Conservation (phyloP, 2,329 filamentous ascomycete species). For the Fusarium duplospermum region DNA sequence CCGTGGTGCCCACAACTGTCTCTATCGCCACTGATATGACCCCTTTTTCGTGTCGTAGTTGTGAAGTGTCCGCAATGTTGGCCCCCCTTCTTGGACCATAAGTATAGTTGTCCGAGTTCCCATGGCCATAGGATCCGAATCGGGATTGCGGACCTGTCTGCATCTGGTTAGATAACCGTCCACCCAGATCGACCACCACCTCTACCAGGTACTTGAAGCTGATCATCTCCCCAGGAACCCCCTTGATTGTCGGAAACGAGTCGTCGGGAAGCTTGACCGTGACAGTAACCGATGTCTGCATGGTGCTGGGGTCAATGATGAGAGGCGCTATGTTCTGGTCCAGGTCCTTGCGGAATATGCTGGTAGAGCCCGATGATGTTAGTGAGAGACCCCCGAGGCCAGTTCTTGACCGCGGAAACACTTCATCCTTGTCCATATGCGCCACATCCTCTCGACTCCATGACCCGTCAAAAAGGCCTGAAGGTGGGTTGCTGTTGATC, state of each 20-base stretch:
- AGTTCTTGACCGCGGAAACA: constrained; percentile 87
- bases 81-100: constrained; percentile 55
- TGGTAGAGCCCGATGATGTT: constrained; percentile 86
- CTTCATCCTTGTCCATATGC: constrained; percentile 81
- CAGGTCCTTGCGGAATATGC: constrained; percentile 95
- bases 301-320: constrained; percentile 83
- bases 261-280: constrained; percentile 90
- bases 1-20: constrained; percentile 85
- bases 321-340: constrained; percentile 89
- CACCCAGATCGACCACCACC: constrained; percentile 91
- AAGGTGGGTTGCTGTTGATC: constrained; percentile 79
- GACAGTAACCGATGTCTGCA: constrained; percentile 84
- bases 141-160: constrained; percentile 68
- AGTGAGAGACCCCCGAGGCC: constrained; percentile 88
- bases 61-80: constrained; percentile 87
- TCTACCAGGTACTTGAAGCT: constrained; percentile 95
- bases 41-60: constrained; percentile 87
- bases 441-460: constrained; percentile 73
- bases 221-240: constrained; percentile 92
- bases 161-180: constrained; percentile 80
- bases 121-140: constrained; percentile 50
- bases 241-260: constrained; percentile 89
- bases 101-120: constrained; percentile 43
- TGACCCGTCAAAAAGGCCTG: constrained; percentile 60
- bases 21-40: constrained; percentile 91